Evolutionary conservation across 2,329 filamentous ascomycete genomes (phyloP).

Genomic region (Dissoconium aciculare): DNA sequence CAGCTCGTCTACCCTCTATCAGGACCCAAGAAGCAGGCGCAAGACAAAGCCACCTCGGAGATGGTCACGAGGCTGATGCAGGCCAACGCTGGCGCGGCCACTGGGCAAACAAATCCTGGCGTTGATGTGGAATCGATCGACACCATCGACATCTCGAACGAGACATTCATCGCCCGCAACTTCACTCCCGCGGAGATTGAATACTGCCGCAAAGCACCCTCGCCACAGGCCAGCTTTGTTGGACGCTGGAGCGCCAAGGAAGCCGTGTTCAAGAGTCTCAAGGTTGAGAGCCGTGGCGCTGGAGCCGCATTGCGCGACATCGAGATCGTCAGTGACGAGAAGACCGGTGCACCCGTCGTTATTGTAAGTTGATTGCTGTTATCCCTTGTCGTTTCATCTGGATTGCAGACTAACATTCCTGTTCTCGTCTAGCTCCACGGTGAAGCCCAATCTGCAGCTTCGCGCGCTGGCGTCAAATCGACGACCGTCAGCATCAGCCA

Average conservation of each 20-base stretch:
- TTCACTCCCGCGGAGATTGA: slow-evolving; percentile 73
- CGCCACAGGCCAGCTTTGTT: slow-evolving; percentile 78
- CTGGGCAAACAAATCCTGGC: slow-evolving; percentile 57
- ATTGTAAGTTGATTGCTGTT: slow-evolving; percentile 45
- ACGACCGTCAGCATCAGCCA: slow-evolving; percentile 93
- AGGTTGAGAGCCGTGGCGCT: slow-evolving; percentile 71
- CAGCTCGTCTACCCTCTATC: slow-evolving; percentile 54
- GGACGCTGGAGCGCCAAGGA: slow-evolving; percentile 97
- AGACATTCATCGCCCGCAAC: slow-evolving; percentile 87
- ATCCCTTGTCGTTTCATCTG: background rate
- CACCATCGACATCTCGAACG: slow-evolving; percentile 81
- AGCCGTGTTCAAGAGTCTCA: slow-evolving; percentile 93
- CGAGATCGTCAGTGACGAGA: slow-evolving; percentile 65
- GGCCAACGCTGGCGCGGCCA: slow-evolving; percentile 20
- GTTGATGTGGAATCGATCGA: slow-evolving; percentile 86
- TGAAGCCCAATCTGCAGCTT: slow-evolving; percentile 67
- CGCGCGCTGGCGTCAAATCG: slow-evolving; percentile 70
- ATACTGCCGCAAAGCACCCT: slow-evolving; percentile 70
- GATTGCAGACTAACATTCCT: slow-evolving; percentile 9
- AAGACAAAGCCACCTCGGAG: slow-evolving; percentile 49
- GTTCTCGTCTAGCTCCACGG: slow-evolving; percentile 55
- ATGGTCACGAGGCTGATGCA: slow-evolving; percentile 63
- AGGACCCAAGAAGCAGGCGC: background rate
- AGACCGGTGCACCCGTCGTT: slow-evolving; percentile 69
- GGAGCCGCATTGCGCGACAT: slow-evolving; percentile 88